Evolutionary conservation across 176 grass and related monocot species (phyloP), one percentile per base, ranked within the genome.

Genomic region (Metroxylon sagu): DNA sequence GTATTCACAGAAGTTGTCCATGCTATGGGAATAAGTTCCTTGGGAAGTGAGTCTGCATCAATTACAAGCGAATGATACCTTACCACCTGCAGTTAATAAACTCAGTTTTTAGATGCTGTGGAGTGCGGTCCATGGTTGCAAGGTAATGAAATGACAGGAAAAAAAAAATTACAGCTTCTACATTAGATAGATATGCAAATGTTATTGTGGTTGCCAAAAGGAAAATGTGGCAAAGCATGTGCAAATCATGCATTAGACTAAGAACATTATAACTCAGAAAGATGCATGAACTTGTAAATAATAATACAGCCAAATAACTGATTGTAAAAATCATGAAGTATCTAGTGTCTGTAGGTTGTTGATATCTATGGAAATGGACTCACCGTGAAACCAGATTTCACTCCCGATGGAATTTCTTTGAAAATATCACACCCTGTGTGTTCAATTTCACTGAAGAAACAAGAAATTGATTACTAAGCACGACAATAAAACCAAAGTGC

Each of bases 21-120:
- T 77, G 86, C 86, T 56, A 87, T 87, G 56, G 86, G 82, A 53
- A 77, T n/a, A 73, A 96, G 83, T 54, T 85, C 86, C 48, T 87
- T 43, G 29, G 91, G 71, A 19, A 96, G 69, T 31, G 21, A 23
- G 91, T 70, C 69, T 48, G 71, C 23, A 69, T 87, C 68, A 73
- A 96, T 85, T 55, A 87, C 68, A 74, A 96, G 91, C 53, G 91
- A 96, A 83, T 96, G 91, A 71, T 96, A 96, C 4, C 91, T 81
- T 16, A 96, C 83, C 56, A 87, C 91, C 91, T 96, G 76, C 62
- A 64, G 59, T 25, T 21, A 15, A 57, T 25, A 43, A 19, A 23
- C 25, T 26, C 6, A 52, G 26, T 29, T n/a, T n/a, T 23, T 23
- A 23, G 21, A 25, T 23, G 21, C 21, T 23, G 21, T 23, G 21